A percentile compares a stretch with the other conserved stretches of the same genome.
Conservation (phyloP, 306 rosid species). For the Acmispon strigosus region DNA sequence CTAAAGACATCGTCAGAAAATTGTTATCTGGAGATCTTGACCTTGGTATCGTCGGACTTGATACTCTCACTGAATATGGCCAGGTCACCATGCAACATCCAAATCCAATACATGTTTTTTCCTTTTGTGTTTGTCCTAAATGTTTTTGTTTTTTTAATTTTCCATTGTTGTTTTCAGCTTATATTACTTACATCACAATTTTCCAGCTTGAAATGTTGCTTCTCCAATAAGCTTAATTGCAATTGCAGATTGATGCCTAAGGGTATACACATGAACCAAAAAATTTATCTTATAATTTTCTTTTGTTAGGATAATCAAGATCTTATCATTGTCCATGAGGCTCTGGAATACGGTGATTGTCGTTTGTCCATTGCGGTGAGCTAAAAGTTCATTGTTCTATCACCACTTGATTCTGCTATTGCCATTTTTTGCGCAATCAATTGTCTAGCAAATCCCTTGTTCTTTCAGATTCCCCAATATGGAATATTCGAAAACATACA, state of each 20-base stretch:
- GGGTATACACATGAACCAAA: neutral
- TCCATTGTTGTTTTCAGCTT: too few relatives aligned
- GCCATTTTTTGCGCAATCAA: neutral
- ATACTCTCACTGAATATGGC: slow-evolving; percentile 64
- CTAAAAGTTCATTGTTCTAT: neutral
- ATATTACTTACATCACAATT: neutral
- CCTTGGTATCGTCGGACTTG: slow-evolving; percentile 91
- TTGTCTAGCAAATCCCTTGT: neutral
- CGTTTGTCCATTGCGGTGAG: slow-evolving; percentile 83
- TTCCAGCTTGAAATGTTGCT: neutral
- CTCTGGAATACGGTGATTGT: slow-evolving; percentile 82
- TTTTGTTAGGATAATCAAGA: slow-evolving; percentile 58
- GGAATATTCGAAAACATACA: slow-evolving; percentile 87
- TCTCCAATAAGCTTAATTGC: neutral
- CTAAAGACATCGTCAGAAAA: slow-evolving; percentile 78
- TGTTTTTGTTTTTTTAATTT: too few relatives aligned
- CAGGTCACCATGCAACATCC: slow-evolving; percentile 42
- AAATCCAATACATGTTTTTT: too few relatives aligned
- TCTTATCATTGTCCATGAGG: slow-evolving; percentile 80
- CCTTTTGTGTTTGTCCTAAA: too few relatives aligned
- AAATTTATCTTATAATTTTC: neutral
- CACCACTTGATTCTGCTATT: neutral
- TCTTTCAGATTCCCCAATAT: slow-evolving; percentile 73
- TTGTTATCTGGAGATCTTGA: slow-evolving; percentile 84
- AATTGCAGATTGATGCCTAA: neutral